Evolutionary conservation across 169 alveolate genomes (phyloP), one percentile per base, ranked within the genome.

Genomic region (Eimeria acervulina): DNA sequence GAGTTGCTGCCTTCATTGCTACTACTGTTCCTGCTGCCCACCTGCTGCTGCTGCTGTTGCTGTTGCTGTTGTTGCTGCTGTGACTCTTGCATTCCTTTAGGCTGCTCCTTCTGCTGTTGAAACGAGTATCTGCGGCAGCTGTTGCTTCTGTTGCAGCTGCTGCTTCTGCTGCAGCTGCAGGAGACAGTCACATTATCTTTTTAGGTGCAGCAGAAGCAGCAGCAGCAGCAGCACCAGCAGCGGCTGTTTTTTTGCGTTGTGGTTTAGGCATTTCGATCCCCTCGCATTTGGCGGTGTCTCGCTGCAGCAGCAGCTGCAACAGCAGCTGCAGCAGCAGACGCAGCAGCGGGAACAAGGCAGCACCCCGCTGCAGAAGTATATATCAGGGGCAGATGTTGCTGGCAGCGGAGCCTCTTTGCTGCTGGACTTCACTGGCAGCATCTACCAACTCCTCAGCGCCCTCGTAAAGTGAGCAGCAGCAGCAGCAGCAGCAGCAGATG

Each of bases 361-460:
- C 85, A 74, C 85, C 8, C 85, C 85, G 17, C 55, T 74, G 47
- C 85, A 74, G 47, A 74, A 74, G 21, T 74, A 74, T 40, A 33
- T 74, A 17, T 26, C 31, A 8, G 85, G 85, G 10, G 85, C 47
- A 7, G 85, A 74, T 33, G 85, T 40, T 7, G 85, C 85, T 8
- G 85, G 85, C 85, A 74, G 85, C 85, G 85, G 85, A 7, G 85
- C 85, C 47, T 74, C 85, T 74, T 3, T 74, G 51, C 47, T 74
- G 52, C 85, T 74, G 2, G 85, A 74, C 21, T 74, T 26, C 21
- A 74, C 85, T 8, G 85, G 85, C 52, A 74, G 85, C 55, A 74
- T 74, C 10, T 74, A 74, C 47, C 85, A 74, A 36, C 85, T 74
- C 21, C 85, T 74, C 21, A 74, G 40, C 23, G 47, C 85, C 47